These are phyloP conservation scores for Metschnikowia lochheadii DNA, from an alignment of 805 yeast genomes.

Conservation along the genomic window DNA sequence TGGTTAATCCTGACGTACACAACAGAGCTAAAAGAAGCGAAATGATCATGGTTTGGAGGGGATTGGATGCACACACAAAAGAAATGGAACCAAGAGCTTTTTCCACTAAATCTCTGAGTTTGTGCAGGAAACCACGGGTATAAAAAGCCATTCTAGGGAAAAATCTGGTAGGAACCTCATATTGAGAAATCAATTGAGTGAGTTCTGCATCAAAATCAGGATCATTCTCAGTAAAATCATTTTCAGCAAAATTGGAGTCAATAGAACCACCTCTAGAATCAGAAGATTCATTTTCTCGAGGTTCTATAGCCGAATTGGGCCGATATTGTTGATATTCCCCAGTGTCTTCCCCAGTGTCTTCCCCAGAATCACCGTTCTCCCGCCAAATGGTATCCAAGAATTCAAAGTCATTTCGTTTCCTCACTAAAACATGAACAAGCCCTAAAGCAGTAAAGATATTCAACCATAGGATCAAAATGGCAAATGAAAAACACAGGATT, in stretches of 20 bases:
- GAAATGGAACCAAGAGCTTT: constrained; percentile 49
- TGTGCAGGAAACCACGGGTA: neutral
- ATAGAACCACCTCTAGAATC: too few species aligned
- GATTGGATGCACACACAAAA: constrained; percentile 55
- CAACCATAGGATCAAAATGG: constrained; percentile 50
- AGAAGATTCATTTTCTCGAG: neutral
- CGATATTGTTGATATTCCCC: too few species aligned
- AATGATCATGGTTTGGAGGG: constrained; percentile 32
- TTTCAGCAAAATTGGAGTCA: neutral
- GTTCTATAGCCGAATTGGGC: constrained; percentile 17
- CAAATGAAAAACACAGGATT: constrained; percentile 71
- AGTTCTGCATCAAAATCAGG: constrained; percentile 4
- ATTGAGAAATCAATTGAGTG: constrained; percentile 1
- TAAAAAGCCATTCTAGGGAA: neutral
- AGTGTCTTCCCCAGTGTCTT: too few species aligned
- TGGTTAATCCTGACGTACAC: constrained; percentile 49
- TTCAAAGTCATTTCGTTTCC: too few species aligned
- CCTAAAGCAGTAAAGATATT: constrained; percentile 39
- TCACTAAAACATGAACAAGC: constrained; percentile 27
- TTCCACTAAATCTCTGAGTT: constrained; percentile 16
- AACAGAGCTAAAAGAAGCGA: constrained; percentile 34
- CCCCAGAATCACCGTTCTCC: too few species aligned
- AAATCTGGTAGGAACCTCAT: neutral
- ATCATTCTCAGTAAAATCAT: neutral
- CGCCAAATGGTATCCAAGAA: too few species aligned